phyloP scores from a whole-genome alignment of 1,139 yeast species.

The Hemisphaericaspora xylofermentans region DNA sequence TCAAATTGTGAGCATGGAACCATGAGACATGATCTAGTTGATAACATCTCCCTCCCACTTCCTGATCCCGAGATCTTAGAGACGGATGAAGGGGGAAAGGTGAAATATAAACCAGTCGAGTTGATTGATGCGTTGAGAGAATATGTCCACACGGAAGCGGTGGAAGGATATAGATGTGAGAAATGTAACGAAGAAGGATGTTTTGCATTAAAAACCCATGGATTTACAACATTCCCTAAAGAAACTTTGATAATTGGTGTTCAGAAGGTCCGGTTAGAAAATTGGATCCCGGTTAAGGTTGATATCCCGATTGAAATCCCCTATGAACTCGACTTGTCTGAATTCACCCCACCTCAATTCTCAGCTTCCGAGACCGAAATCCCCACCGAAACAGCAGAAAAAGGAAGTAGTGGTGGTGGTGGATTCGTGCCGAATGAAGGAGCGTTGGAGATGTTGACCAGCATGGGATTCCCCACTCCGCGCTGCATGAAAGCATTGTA shows the following conservation, averaged over 20 bases:
- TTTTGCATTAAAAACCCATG: conserved; percentile 45
- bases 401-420: conserved; percentile 16
- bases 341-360: conserved; percentile 30
- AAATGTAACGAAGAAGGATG: conserved; percentile 47
- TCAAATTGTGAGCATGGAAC: conserved; percentile 60
- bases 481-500: conserved; percentile 68
- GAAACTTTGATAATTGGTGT: conserved; percentile 71
- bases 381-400: conserved; percentile 19
- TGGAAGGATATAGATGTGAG: conserved; percentile 70
- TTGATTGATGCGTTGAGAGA: conserved; percentile 51
- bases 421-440: conserved; percentile 56
- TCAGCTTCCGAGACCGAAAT: conserved; percentile 42
- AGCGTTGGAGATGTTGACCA: conserved; percentile 53
- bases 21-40: conserved; percentile 58
- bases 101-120: conserved; percentile 48
- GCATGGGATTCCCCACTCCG: conserved; percentile 86
- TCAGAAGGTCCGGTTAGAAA: conserved; percentile 76
- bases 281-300: conserved; percentile 88
- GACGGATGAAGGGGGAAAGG: conserved; percentile 44
- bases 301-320: conserved; percentile 71
- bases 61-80: conserved; percentile 35
- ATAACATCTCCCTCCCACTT: conserved; percentile 66
- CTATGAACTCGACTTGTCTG: conserved; percentile 37
- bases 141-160: conserved; percentile 50
- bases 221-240: conserved; percentile 66